These are phyloP conservation scores for Lipomyces sp. DNA, from an alignment of 805 yeast species.

Conservation along the genomic window DNA sequence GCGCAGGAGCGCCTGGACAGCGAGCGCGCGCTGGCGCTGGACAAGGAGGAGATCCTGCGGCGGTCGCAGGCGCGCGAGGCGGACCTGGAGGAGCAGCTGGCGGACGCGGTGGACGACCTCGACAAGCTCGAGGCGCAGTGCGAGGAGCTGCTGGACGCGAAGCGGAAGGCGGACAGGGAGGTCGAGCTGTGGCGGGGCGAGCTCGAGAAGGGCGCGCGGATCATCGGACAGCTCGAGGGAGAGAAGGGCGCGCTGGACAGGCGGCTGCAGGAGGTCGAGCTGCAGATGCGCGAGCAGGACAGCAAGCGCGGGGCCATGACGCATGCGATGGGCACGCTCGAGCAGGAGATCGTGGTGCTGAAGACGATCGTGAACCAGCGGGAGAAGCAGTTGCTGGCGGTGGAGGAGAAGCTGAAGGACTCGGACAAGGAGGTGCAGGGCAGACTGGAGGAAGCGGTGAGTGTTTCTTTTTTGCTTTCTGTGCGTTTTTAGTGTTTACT, in stretches of 20 bases:
- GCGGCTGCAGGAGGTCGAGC: conserved; percentile 38
- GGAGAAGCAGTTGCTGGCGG: conserved; percentile 32
- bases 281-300: conserved; percentile 31
- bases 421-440: conserved; percentile 26
- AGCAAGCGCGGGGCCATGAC: conserved; percentile 28
- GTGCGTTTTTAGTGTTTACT: conserved; percentile 40
- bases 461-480: neutral
- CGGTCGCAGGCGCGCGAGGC: conserved; percentile 45
- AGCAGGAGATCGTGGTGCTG: conserved; percentile 29
- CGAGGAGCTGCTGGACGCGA: conserved; percentile 36
- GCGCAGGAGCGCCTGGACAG: conserved; percentile 40
- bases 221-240: conserved; percentile 38
- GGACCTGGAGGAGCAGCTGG: conserved; percentile 36
- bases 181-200: conserved; percentile 38
- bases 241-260: conserved; percentile 37
- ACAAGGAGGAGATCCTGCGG: conserved; percentile 48
- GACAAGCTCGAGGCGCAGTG: conserved; percentile 36
- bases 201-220: conserved; percentile 38
- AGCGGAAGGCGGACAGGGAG: conserved; percentile 38
- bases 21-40: conserved; percentile 45
- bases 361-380: conserved; percentile 33
- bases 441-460: conserved; percentile 21
- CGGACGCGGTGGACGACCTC: conserved; percentile 35
- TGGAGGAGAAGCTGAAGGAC: conserved; percentile 35
- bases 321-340: conserved; percentile 15